Conservation (phyloP, 73 alveolate species). For the Blepharisma stoltei region DNA sequence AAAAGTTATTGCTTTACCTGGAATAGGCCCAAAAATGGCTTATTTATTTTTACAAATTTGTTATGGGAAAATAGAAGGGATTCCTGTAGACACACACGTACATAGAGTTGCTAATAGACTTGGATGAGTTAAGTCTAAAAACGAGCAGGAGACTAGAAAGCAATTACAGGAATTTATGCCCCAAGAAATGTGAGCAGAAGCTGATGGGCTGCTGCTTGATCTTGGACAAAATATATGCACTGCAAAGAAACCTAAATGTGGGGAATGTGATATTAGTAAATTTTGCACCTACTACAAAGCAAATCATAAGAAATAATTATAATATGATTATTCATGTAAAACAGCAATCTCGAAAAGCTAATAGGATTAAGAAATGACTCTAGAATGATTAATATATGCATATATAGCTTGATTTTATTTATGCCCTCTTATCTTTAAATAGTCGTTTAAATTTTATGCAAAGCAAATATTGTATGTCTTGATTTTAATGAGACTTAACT, state of each 20-base stretch:
- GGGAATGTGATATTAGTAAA: slow-evolving; percentile 54
- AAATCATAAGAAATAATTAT: too few species aligned
- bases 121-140: slow-evolving; percentile 87
- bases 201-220: slow-evolving; percentile 87
- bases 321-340: too few species aligned
- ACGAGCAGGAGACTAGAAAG: slow-evolving; percentile 77
- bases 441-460: too few species aligned
- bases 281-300: slow-evolving; percentile 34
- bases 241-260: slow-evolving; percentile 75
- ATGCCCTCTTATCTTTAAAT: too few species aligned
- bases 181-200: slow-evolving; percentile 70
- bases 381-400: too few species aligned
- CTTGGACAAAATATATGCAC: slow-evolving; percentile 85
- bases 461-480: too few species aligned
- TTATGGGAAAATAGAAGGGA: slow-evolving; percentile 78
- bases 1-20: slow-evolving; percentile 66
- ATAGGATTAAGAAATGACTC: too few species aligned
- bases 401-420: too few species aligned
- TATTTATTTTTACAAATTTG: slow-evolving; percentile 70
- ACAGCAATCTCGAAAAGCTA: too few species aligned
- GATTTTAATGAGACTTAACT: too few species aligned
- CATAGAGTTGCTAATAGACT: slow-evolving; percentile 86
- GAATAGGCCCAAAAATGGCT: slow-evolving; percentile 93
- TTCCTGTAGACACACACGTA: slow-evolving; percentile 96
- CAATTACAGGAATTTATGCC: slow-evolving; percentile 82